Percentiles rank a stretch among this genome's conserved stretches.
phyloP scores from a whole-genome alignment of 75 land plant genomes.

The Ceratopteris richardii region DNA sequence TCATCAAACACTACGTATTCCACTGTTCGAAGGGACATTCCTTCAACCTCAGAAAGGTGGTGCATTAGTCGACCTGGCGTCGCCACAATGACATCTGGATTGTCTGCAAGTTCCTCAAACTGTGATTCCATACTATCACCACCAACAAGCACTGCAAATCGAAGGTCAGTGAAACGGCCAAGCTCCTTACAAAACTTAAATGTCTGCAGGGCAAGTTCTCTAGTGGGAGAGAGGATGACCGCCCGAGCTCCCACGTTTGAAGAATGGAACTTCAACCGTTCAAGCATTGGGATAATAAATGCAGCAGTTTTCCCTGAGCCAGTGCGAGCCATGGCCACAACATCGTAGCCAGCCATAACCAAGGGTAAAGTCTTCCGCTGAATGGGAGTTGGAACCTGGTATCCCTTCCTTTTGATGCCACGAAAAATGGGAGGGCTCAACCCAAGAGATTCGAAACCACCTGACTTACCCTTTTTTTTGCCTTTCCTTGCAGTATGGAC shows the following conservation, averaged over 20 bases:
- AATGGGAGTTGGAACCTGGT: constrained; percentile 86
- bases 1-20: constrained; percentile 98
- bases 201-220: constrained; percentile 89
- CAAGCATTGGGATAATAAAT: constrained; percentile 80
- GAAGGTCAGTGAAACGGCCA: constrained; percentile 64
- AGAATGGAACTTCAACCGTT: constrained; percentile 55
- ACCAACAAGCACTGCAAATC: constrained; percentile 71
- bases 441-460: constrained; percentile 82
- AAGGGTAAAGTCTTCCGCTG: constrained; percentile 97
- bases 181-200: constrained; percentile 86
- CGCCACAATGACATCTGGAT: constrained; percentile 89
- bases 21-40: constrained; percentile 83
- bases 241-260: constrained; percentile 63
- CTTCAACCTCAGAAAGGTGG: constrained; percentile 91
- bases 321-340: constrained; percentile 98
- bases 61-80: constrained; percentile 99
- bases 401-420: constrained; percentile 74
- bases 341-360: constrained; percentile 68
- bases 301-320: constrained; percentile 98
- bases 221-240: constrained; percentile 69
- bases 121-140: constrained; percentile 98
- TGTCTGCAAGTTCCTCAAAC: constrained; percentile 82
- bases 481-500: too few species aligned
- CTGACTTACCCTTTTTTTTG: constrained; percentile 79
- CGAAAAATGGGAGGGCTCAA: constrained; percentile 54